Percentiles rank a stretch among this genome's conserved stretches.
Evolutionary conservation across 192 early-diverging fungal genomes (phyloP).

Genomic region (Kappamyces sp.): DNA sequence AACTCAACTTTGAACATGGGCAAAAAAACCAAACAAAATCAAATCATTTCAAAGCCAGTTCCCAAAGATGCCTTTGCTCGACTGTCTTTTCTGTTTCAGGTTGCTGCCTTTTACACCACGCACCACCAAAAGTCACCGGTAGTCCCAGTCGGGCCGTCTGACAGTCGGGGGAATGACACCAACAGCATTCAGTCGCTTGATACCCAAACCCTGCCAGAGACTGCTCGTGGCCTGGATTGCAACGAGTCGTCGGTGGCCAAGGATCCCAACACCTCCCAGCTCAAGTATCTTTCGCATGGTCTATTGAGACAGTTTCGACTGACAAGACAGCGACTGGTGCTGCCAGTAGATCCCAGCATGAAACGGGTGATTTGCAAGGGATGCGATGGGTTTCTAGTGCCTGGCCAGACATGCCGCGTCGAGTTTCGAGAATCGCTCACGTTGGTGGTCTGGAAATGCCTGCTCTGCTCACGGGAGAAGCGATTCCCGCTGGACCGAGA

Average conservation of each 20-base stretch:
- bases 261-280: too few relatives aligned
- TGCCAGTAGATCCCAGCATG: slow-evolving; percentile 4
- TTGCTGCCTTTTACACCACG: too few relatives aligned
- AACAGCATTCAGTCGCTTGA: not conserved
- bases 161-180: too few relatives aligned
- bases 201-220: not conserved
- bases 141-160: too few relatives aligned
- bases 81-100: too few relatives aligned
- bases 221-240: not conserved
- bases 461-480: too few relatives aligned
- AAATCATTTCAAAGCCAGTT: too few relatives aligned
- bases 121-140: too few relatives aligned
- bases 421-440: slow-evolving; percentile 30
- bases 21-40: too few relatives aligned
- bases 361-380: slow-evolving; percentile 54
- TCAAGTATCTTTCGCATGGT: not conserved
- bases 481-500: too few relatives aligned
- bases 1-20: too few relatives aligned
- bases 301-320: not conserved
- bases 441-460: slow-evolving; percentile 29
- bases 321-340: not conserved
- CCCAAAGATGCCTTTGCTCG: too few relatives aligned
- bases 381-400: slow-evolving; percentile 50
- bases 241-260: not conserved
- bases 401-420: slow-evolving; percentile 45